Percentiles rank a stretch among this genome's conserved stretches.
These are phyloP conservation scores for Yamadazyma dendronema DNA, from an alignment of 1,139 yeast genomes.

Conservation along the genomic window DNA sequence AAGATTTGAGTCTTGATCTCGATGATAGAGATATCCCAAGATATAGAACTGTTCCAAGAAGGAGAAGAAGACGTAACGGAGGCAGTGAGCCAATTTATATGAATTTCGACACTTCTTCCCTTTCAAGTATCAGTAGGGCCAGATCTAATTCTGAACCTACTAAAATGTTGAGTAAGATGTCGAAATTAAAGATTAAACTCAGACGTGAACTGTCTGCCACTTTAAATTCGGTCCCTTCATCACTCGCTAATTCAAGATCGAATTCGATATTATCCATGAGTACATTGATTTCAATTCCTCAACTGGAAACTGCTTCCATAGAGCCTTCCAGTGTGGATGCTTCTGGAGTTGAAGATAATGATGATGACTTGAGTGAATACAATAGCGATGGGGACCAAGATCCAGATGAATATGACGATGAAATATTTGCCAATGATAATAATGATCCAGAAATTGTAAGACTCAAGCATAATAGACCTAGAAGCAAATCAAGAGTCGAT, in stretches of 20 bases:
- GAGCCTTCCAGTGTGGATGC: conserved; percentile 8
- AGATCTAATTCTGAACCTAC: conserved; percentile 21
- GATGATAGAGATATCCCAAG: conserved; percentile 58
- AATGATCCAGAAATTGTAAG: conserved; percentile 20
- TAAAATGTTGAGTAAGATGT: conserved; percentile 11
- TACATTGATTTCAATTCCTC: conserved; percentile 7
- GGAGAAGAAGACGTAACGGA: conserved; percentile 41
- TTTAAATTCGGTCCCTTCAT: conserved; percentile 1
- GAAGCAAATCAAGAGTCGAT: conserved; percentile 6
- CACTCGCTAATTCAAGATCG: conserved; percentile 6
- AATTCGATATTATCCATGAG: conserved; percentile 9
- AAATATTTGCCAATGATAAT: conserved; percentile 8
- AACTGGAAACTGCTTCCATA: conserved; percentile 2
- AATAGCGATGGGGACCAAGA: conserved; percentile 41
- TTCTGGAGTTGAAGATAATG: conserved; percentile 18
- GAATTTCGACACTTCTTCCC: conserved; percentile 2
- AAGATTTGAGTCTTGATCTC: conserved; percentile 64
- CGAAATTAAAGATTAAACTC: conserved; percentile 13
- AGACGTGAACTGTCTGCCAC: conserved; percentile 13
- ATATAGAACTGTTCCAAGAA: conserved; percentile 72
- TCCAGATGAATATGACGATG: conserved; percentile 36
- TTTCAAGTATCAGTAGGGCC: conserved; percentile 5
- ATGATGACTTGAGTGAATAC: conserved; percentile 31
- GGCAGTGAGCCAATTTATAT: conserved; percentile 8
- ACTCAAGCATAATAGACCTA: conserved; percentile 7